A percentile compares a stretch with the other conserved stretches of the same genome.
Conservation (phyloP, 148 eudicot species). For the Gaultheria prostrata region DNA sequence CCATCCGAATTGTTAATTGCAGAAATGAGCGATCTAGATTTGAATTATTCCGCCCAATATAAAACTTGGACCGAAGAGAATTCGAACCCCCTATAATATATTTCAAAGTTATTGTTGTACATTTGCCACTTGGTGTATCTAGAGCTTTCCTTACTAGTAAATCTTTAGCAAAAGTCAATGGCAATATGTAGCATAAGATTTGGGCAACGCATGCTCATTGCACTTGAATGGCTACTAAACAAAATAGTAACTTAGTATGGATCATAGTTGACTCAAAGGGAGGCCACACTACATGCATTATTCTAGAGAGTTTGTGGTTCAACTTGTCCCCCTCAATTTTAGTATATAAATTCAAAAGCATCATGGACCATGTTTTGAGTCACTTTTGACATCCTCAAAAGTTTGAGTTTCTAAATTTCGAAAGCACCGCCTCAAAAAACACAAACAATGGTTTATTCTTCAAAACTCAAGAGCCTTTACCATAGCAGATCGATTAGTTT, state of each 20-base stretch:
- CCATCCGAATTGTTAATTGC: too few species aligned
- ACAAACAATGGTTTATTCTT: constrained; percentile 32
- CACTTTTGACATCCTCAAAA: neutral
- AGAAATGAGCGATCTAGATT: too few species aligned
- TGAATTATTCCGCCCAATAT: too few species aligned
- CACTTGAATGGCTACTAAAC: neutral
- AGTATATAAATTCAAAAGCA: neutral
- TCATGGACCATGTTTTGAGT: too few species aligned
- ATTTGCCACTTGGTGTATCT: neutral
- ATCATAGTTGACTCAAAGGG: neutral
- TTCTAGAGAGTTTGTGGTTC: neutral
- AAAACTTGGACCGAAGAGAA: too few species aligned
- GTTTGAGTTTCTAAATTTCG: neutral
- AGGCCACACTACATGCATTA: neutral
- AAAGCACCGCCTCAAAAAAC: neutral
- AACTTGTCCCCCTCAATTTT: neutral
- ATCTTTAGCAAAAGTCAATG: neutral
- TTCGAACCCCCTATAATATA: too few species aligned
- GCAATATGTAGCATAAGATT: neutral
- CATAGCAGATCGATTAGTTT: constrained; percentile 51
- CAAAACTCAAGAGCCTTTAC: constrained; percentile 20
- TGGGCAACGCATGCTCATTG: neutral
- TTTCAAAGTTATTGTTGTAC: neutral
- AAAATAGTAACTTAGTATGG: neutral
- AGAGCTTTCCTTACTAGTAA: neutral